Percentiles rank a stretch among this genome's conserved stretches.
phyloP scores from a whole-genome alignment of 805 yeast genomes.

The Schwanniomyces yamadae region DNA sequence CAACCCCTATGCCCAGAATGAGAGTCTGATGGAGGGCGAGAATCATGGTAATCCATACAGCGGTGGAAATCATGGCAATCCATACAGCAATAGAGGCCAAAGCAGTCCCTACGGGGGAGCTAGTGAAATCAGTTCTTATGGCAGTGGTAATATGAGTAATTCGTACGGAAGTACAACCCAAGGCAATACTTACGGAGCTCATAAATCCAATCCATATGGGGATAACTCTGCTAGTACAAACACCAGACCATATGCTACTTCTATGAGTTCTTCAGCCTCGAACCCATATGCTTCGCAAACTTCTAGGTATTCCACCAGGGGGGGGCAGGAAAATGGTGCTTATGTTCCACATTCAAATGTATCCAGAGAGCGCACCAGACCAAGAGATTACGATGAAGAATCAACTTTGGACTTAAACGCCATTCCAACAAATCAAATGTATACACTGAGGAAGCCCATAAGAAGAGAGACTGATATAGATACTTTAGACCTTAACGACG shows the following conservation, averaged over 20 bases:
- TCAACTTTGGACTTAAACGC: constrained; percentile 36
- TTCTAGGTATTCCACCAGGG: not conserved
- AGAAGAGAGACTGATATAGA: constrained; percentile 22
- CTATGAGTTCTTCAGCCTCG: not conserved
- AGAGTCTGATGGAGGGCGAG: not conserved
- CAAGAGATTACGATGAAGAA: constrained; percentile 25
- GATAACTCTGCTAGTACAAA: not conserved
- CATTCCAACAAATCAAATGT: constrained; percentile 31
- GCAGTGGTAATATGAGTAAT: constrained; percentile 1
- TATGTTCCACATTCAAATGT: not conserved
- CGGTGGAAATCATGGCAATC: constrained; percentile 5
- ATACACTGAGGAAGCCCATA: constrained; percentile 19
- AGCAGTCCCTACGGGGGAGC: not conserved
- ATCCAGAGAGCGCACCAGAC: constrained; percentile 6
- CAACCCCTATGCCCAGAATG: constrained; percentile 10
- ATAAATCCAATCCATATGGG: not conserved
- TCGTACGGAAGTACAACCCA: constrained; percentile 5
- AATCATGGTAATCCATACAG: constrained; percentile 7
- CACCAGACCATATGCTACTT: not conserved
- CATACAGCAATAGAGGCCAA: constrained; percentile 8
- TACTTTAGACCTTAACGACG: constrained; percentile 32
- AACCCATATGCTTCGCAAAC: constrained; percentile 1
- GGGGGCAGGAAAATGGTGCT: not conserved
- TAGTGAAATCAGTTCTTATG: constrained; percentile 7
- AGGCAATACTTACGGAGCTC: not conserved